These are phyloP conservation scores for Pelagomonas calceolata DNA, from an alignment of 108 stramenopile genomes.

Conservation along the genomic window DNA sequence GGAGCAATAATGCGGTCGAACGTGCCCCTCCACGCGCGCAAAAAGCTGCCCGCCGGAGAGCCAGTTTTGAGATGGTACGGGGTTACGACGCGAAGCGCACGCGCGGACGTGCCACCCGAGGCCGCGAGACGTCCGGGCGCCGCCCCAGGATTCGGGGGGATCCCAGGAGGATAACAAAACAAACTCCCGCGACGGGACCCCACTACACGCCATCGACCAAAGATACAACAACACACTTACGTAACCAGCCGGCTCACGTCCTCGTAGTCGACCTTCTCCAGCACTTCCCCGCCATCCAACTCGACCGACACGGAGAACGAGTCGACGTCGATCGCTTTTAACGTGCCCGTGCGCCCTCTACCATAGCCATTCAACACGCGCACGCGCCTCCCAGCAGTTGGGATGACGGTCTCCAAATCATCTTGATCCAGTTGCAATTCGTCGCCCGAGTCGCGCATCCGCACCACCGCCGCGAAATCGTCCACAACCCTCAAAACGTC, in stretches of 20 bases:
- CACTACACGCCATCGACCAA: too few species aligned
- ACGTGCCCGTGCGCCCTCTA: slow-evolving; percentile 49
- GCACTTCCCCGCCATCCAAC: slow-evolving; percentile 23
- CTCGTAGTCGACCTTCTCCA: slow-evolving; percentile 37
- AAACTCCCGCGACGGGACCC: too few species aligned
- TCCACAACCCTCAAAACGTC: slow-evolving; percentile 51
- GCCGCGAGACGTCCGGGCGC: too few species aligned
- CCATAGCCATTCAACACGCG: slow-evolving; percentile 56
- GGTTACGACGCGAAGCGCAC: too few species aligned
- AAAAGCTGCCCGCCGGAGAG: too few species aligned
- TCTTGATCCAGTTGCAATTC: slow-evolving; percentile 63
- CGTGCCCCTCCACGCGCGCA: too few species aligned
- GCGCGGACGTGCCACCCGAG: too few species aligned
- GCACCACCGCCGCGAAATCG: slow-evolving; percentile 44
- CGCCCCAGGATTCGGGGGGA: too few species aligned
- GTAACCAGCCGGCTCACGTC: slow-evolving; percentile 39
- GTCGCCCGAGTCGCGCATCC: slow-evolving; percentile 42
- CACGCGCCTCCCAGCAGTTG: slow-evolving; percentile 54
- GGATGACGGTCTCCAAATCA: slow-evolving; percentile 74
- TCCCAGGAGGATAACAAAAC: too few species aligned
- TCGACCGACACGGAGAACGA: neutral
- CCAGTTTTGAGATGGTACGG: too few species aligned
- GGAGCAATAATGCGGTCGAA: too few species aligned
- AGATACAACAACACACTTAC: neutral
- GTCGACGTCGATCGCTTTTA: slow-evolving; percentile 14